A percentile compares a stretch with the other conserved stretches of the same genome.
These are phyloP conservation scores for Colletotrichum camelliae DNA, from an alignment of 2,329 filamentous ascomycete species.

Conservation along the genomic window DNA sequence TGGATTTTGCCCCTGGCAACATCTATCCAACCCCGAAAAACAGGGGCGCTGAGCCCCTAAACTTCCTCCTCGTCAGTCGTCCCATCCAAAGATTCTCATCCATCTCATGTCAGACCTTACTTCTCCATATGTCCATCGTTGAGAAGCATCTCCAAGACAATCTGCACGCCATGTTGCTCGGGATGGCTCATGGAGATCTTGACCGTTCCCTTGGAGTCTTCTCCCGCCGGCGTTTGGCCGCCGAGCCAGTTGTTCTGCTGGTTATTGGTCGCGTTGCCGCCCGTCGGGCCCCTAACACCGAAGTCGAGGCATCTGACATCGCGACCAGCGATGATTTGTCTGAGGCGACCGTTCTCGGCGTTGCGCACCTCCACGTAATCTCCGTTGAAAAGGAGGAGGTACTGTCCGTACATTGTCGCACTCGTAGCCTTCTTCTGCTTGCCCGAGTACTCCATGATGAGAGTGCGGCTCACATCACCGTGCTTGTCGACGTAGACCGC, in stretches of 20 bases:
- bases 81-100: not conserved
- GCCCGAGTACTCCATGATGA: constrained; percentile 99
- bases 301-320: constrained; percentile 93
- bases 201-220: constrained; percentile 73
- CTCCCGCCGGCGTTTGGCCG: constrained; percentile 38
- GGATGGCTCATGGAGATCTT: constrained; percentile 97
- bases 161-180: constrained; percentile 80
- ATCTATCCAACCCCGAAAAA: not conserved
- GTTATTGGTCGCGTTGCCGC: constrained; percentile 43
- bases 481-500: constrained; percentile 99
- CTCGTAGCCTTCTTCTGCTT: constrained; percentile 78
- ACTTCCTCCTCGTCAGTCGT: not conserved
- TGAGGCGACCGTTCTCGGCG: constrained; percentile 89
- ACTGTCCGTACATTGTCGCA: constrained; percentile 89
- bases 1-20: not conserved
- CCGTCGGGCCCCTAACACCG: constrained; percentile 69
- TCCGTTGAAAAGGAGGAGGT: constrained; percentile 90
- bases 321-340: constrained; percentile 91
- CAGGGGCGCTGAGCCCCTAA: not conserved
- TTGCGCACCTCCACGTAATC: constrained; percentile 98
- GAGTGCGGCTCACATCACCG: constrained; percentile 89
- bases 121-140: constrained; percentile 80
- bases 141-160: constrained; percentile 89
- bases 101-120: constrained; percentile 18
- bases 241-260: constrained; percentile 31